Conservation (phyloP, 805 yeast species). For the Myxozyma kluyveri region DNA sequence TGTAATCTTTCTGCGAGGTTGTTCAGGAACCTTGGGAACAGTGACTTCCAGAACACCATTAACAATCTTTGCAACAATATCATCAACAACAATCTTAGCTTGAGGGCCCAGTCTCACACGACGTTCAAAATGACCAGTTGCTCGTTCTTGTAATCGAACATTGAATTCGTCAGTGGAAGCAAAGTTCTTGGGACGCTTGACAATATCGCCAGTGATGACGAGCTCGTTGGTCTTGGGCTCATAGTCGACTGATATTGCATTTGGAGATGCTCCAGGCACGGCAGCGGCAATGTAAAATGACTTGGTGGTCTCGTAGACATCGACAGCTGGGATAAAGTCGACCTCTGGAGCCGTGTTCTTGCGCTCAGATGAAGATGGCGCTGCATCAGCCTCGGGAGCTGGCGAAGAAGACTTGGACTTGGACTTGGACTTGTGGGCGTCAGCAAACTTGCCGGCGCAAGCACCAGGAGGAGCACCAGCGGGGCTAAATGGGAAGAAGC, state of each 20-base stretch:
- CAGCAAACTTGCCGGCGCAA: too few species aligned
- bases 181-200: conserved; percentile 16
- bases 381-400: too few species aligned
- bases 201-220: conserved; percentile 44
- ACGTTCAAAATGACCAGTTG: conserved; percentile 45
- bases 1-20: conserved; percentile 17
- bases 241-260: conserved; percentile 45
- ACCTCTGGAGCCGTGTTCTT: too few species aligned
- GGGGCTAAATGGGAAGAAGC: too few species aligned
- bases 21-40: conserved; percentile 41
- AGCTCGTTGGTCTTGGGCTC: conserved; percentile 47
- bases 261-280: conserved; percentile 47
- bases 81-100: conserved; percentile 45
- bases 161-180: conserved; percentile 31
- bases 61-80: conserved; percentile 46
- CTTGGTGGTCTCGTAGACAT: conserved; percentile 46
- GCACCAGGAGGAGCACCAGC: too few species aligned
- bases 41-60: conserved; percentile 47
- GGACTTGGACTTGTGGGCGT: too few species aligned
- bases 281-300: conserved; percentile 46
- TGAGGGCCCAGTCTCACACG: conserved; percentile 39
- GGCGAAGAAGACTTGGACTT: too few species aligned
- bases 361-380: too few species aligned
- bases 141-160: conserved; percentile 40
- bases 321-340: conserved; percentile 45